Base-by-base conservation (phyloP, 768 basidiomycete species). In the Russula abietina region DNA sequence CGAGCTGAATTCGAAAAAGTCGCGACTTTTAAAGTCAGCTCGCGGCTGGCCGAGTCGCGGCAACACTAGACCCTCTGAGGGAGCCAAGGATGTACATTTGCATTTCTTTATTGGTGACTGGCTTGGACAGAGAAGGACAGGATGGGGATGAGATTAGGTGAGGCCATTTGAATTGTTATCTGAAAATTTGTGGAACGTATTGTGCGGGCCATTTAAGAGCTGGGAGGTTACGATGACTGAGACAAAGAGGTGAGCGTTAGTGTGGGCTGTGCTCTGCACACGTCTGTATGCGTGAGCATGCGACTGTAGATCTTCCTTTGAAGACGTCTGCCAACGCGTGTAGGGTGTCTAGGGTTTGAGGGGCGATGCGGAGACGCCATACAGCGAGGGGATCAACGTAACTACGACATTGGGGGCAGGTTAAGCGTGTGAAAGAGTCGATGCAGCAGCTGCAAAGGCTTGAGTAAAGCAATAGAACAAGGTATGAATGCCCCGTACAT, bases 151-250 rank as follows among this genome's bases (percentile, higher is more conserved):
- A n/a, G 58, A 59, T 38, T 62, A 19, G 60, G 69, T 65, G 45
- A 65, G 73, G 62, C 76, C 77, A 53, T 75, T 75, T 71, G 60
- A 12, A 4, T 33, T 38, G 39, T 66, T 61, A 19, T 78, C 72
- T 57, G 74, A 76, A 54, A 78, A 71, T 49, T 78, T 75, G 36
- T 83, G 78, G 86, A 87, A 70, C 89, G 85, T 73, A 89, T 91
- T 71, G 89, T 82, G 67, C 90, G 80, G 65, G 88, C 87, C 90
- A 92, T 91, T 64, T 30, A n/a, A 59, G 46, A 53, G 60, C 56
- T 69, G 26, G 45, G 6, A 10, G 16, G 50, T 7, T 19, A 19
- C 26, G 50, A 1, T 33, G 39, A 53, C 36, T 46, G 46, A 59
- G 39, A 50, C 38, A 60, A 54, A 60, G 68, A 61, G 55, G 39